A percentile compares a stretch with the other conserved stretches of the same genome.
Conservation (phyloP, 495 filamentous ascomycete genomes). For the Podospora conica region DNA sequence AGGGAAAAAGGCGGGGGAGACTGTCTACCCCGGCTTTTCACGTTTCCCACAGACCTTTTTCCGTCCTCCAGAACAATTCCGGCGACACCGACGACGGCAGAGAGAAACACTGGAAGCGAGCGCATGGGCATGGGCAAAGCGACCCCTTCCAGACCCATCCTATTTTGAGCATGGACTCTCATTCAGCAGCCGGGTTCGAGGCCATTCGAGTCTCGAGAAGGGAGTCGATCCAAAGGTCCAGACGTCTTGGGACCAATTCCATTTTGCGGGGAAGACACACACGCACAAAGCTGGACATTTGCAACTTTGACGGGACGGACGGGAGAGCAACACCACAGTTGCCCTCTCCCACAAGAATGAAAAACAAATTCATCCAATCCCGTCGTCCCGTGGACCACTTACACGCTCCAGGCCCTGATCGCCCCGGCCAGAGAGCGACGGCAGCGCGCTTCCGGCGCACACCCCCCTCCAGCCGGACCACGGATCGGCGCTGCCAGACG, state of each 20-base stretch:
- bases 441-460: neutral
- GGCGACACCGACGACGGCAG: neutral
- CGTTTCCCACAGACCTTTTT: neutral
- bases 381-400: neutral
- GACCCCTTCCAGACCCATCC: neutral
- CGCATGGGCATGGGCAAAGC: neutral
- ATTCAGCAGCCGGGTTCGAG: neutral
- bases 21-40: neutral
- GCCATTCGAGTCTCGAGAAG: neutral
- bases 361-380: neutral
- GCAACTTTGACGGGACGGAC: neutral
- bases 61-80: neutral
- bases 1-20: neutral
- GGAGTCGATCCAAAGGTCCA: neutral
- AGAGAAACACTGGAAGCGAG: neutral
- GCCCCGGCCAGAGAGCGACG: neutral
- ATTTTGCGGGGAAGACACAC: neutral
- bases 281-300: neutral
- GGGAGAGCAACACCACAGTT: neutral
- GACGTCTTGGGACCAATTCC: neutral
- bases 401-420: neutral
- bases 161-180: neutral
- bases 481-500: conserved; percentile 10
- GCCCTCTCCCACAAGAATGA: neutral
- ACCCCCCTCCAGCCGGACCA: conserved; percentile 1